Conservation (phyloP, 2,329 filamentous ascomycete genomes). For the Claviceps sp. region DNA sequence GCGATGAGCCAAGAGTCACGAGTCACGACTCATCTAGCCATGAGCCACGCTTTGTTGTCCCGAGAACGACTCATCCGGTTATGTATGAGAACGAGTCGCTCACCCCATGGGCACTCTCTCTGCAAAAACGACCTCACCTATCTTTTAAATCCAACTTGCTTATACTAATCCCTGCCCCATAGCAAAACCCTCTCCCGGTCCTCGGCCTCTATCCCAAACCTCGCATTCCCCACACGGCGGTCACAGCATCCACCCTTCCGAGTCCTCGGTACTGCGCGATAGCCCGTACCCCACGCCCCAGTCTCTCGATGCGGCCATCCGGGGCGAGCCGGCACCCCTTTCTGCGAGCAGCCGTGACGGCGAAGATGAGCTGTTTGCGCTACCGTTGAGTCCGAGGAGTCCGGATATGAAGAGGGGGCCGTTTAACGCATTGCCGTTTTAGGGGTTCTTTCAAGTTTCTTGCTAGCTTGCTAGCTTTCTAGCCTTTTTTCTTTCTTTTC, state of each 20-base stretch:
- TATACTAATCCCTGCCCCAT: too few species aligned
- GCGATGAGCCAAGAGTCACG: neutral
- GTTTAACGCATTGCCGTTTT: constrained; percentile 30
- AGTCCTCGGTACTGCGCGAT: constrained; percentile 17
- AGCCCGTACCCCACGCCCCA: constrained; percentile 11
- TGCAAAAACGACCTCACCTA: too few species aligned
- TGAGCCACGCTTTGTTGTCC: too few species aligned
- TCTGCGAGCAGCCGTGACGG: constrained; percentile 13
- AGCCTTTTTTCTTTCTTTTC: neutral
- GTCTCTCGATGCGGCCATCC: constrained; percentile 22
- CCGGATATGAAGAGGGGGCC: constrained; percentile 78
- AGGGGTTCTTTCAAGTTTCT: too few species aligned
- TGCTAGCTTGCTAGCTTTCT: neutral
- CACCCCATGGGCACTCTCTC: too few species aligned
- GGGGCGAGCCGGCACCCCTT: constrained; percentile 10
- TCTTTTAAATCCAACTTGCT: too few species aligned
- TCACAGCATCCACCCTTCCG: constrained; percentile 24
- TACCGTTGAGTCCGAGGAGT: constrained; percentile 74
- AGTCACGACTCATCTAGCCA: too few species aligned
- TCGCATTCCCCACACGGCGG: constrained; percentile 13
- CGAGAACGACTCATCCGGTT: too few species aligned
- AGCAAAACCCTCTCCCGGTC: constrained; percentile 23
- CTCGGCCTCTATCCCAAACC: constrained; percentile 19
- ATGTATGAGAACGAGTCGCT: too few species aligned
- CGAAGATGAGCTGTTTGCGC: constrained; percentile 74